phyloP scores from a whole-genome alignment of 2,329 filamentous ascomycete species.

The Pestalotiopsis sp. region DNA sequence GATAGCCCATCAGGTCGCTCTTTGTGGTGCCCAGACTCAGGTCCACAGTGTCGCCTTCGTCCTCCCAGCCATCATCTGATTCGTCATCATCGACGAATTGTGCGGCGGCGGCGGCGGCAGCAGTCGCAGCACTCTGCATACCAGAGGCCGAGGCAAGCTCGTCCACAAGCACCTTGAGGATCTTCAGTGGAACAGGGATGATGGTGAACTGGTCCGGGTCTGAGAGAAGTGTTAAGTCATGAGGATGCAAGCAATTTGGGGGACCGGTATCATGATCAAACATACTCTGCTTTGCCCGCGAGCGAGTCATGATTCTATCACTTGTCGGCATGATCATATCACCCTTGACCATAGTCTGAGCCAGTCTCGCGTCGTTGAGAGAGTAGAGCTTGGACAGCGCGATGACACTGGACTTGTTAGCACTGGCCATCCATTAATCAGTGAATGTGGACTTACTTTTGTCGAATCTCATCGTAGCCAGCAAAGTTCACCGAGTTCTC shows the following conservation, averaged over 20 bases:
- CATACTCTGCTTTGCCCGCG: conserved; percentile 80
- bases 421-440: conserved; percentile 24
- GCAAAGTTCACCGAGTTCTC: conserved; percentile 97
- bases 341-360: conserved; percentile 83
- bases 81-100: conserved; percentile 64
- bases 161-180: conserved; percentile 92
- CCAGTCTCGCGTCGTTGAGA: conserved; percentile 79
- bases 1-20: conserved; percentile 79
- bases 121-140: conserved; percentile 59
- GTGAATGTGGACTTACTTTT: conserved; percentile 72
- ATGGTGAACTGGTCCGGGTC: conserved; percentile 89
- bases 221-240: conserved; percentile 38
- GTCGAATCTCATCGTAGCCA: conserved; percentile 96
- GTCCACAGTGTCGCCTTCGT: conserved; percentile 76
- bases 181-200: conserved; percentile 88
- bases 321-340: conserved; percentile 82
- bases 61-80: conserved; percentile 87
- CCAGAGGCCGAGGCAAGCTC: conserved; percentile 85
- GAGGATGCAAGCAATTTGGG: conserved; percentile 16
- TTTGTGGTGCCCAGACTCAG: conserved; percentile 71
- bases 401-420: conserved; percentile 67
- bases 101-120: conserved; percentile 62
- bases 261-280: conserved; percentile 23
- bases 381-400: conserved; percentile 90
- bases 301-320: conserved; percentile 90